Evolutionary conservation across 352 stramenopile species (phyloP).

Genomic region (Phytophthora europaea): DNA sequence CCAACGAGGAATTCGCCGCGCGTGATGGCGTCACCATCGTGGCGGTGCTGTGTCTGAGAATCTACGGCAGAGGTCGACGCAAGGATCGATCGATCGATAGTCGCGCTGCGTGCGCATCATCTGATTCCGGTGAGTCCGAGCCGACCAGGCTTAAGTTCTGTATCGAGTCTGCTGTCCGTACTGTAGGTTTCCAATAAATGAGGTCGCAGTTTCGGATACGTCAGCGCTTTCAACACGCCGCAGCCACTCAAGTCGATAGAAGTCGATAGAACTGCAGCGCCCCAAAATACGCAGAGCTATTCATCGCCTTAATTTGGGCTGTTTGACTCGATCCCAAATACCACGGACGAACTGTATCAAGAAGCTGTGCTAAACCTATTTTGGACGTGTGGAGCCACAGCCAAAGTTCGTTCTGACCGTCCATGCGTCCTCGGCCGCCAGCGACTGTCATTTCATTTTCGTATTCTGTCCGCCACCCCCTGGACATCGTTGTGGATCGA

Average conservation of each 20-base stretch:
- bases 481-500: background rate
- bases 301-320: background rate
- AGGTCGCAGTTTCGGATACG: slow-evolving; percentile 26
- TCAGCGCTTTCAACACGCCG: slow-evolving; percentile 1
- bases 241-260: too few relatives aligned
- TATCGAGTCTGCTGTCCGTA: background rate
- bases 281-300: background rate
- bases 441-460: background rate
- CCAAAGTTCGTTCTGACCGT: background rate
- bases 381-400: background rate
- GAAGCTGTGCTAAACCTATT: background rate
- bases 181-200: slow-evolving; percentile 24
- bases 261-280: background rate
- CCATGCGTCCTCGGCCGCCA: background rate
- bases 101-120: slow-evolving; percentile 1
- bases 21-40: background rate
- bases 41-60: background rate
- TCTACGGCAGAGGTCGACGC: background rate
- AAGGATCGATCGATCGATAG: background rate
- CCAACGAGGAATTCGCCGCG: background rate
- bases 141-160: background rate
- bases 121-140: slow-evolving; percentile 7
- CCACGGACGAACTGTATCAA: background rate
- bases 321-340: background rate
- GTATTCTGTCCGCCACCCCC: background rate